Evolutionary conservation across 805 yeast species (phyloP).

Genomic region (Metschnikowia santaceciliae): DNA sequence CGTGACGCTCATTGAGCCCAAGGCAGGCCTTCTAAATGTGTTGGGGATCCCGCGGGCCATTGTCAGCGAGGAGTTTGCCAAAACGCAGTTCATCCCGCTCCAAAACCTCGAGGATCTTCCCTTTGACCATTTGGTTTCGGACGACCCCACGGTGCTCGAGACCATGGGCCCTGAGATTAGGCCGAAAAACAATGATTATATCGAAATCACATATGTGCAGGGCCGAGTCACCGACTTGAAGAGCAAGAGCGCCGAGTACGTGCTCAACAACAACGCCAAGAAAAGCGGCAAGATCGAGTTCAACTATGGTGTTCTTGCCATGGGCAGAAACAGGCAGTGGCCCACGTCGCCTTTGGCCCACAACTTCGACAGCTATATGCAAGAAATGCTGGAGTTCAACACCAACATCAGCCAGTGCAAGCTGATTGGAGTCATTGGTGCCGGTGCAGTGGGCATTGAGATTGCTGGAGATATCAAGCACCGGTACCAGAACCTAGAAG

Average conservation of each 20-base stretch:
- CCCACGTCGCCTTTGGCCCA: slow-evolving; percentile 50
- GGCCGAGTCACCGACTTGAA: slow-evolving; percentile 29
- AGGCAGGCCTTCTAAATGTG: slow-evolving; percentile 37
- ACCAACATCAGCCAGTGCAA: slow-evolving; percentile 30
- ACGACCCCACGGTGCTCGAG: slow-evolving; percentile 20
- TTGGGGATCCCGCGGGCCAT: slow-evolving; percentile 38
- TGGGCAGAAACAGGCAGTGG: slow-evolving; percentile 51
- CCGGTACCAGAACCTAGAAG: slow-evolving; percentile 33
- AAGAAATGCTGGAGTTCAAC: slow-evolving; percentile 40
- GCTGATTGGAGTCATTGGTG: slow-evolving; percentile 43
- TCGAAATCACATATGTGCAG: slow-evolving; percentile 26
- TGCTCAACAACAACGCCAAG: slow-evolving; percentile 14
- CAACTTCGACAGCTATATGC: slow-evolving; percentile 31
- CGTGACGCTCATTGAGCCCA: slow-evolving; percentile 38
- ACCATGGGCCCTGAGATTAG: slow-evolving; percentile 9
- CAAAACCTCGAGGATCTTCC: slow-evolving; percentile 25
- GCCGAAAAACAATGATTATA: slow-evolving; percentile 13
- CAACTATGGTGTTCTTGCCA: slow-evolving; percentile 45
- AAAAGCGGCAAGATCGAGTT: slow-evolving; percentile 28
- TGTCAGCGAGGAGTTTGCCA: slow-evolving; percentile 37
- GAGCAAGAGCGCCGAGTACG: slow-evolving; percentile 24
- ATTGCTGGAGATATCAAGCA: slow-evolving; percentile 45
- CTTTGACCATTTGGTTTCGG: slow-evolving; percentile 27
- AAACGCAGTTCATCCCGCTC: slow-evolving; percentile 34
- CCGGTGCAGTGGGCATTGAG: slow-evolving; percentile 52